phyloP scores from a whole-genome alignment of 768 basidiomycete species.

The Zangia roseola region DNA sequence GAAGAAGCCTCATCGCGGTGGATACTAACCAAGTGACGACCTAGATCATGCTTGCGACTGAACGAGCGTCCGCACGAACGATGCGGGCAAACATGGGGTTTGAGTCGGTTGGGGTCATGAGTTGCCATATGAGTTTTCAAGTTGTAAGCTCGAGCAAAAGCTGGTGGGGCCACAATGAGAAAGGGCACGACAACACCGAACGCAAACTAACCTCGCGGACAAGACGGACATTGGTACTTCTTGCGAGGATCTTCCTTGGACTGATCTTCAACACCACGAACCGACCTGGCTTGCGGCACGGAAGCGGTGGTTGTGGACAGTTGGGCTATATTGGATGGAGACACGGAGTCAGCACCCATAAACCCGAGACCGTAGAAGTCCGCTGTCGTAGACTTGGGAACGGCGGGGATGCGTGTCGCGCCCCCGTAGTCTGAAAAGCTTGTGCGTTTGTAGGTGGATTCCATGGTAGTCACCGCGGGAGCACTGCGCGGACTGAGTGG shows the following conservation, averaged over 20 bases:
- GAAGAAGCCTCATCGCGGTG: slow-evolving; percentile 67
- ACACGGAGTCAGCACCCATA: slow-evolving; percentile 41
- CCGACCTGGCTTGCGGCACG: slow-evolving; percentile 37
- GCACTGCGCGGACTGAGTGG: slow-evolving; percentile 59
- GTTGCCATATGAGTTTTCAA: slow-evolving; percentile 95
- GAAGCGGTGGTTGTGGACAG: slow-evolving; percentile 45
- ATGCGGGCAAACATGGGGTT: slow-evolving; percentile 88
- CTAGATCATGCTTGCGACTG: slow-evolving; percentile 91
- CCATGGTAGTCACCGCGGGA: slow-evolving; percentile 34
- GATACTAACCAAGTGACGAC: slow-evolving; percentile 84
- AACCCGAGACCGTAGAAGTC: slow-evolving; percentile 44
- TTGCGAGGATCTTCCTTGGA: slow-evolving; percentile 65
- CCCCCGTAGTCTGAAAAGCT: slow-evolving; percentile 71
- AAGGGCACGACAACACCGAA: neutral
- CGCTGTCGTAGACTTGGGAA: slow-evolving; percentile 49
- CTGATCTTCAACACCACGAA: slow-evolving; percentile 42
- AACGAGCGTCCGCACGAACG: slow-evolving; percentile 85
- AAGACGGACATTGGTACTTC: slow-evolving; percentile 74
- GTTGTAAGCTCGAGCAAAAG: slow-evolving; percentile 92
- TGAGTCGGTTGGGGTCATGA: slow-evolving; percentile 88
- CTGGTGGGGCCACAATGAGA: slow-evolving; percentile 36
- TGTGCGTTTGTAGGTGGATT: slow-evolving; percentile 39
- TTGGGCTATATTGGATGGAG: slow-evolving; percentile 54
- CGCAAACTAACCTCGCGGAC: slow-evolving; percentile 59
- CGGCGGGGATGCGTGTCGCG: slow-evolving; percentile 44